Conservation (phyloP, 306 rosid species). For the Vigna nakashimae region DNA sequence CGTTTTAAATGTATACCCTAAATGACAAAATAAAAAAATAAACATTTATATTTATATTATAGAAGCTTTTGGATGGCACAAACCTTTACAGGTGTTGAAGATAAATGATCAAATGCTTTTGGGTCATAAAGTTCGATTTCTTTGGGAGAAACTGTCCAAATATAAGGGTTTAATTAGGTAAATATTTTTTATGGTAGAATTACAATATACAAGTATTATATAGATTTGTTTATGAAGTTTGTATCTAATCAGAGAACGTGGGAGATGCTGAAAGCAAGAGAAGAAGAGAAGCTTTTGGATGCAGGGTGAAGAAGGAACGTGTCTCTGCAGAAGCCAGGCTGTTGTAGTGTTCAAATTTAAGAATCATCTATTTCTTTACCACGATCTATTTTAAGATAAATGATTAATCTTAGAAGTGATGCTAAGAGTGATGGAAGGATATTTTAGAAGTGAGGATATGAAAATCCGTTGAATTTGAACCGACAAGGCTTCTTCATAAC, state of each 20-base stretch:
- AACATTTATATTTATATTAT: background rate
- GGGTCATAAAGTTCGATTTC: background rate
- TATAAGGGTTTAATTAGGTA: background rate
- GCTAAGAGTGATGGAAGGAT: background rate
- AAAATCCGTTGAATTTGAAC: background rate
- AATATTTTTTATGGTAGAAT: background rate
- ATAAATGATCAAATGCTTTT: slow-evolving; percentile 1
- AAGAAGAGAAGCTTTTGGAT: slow-evolving; percentile 32
- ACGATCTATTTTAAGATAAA: too few species aligned
- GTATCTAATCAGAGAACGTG: background rate
- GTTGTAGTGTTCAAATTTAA: slow-evolving; percentile 20
- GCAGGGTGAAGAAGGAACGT: slow-evolving; percentile 23
- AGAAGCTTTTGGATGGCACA: slow-evolving; percentile 12
- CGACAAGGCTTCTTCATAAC: background rate
- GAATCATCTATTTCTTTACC: background rate
- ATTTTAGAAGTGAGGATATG: background rate
- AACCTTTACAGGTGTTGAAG: background rate
- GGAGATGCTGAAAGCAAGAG: background rate
- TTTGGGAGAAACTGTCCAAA: background rate
- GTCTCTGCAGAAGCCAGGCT: slow-evolving; percentile 44
- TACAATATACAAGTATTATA: background rate
- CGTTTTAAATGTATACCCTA: background rate
- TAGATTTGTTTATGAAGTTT: slow-evolving; percentile 6
- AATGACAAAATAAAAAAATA: background rate
- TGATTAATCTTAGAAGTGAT: too few species aligned